phyloP scores from a whole-genome alignment of 129 eudicot genomes.

The Flaveria robusta region DNA sequence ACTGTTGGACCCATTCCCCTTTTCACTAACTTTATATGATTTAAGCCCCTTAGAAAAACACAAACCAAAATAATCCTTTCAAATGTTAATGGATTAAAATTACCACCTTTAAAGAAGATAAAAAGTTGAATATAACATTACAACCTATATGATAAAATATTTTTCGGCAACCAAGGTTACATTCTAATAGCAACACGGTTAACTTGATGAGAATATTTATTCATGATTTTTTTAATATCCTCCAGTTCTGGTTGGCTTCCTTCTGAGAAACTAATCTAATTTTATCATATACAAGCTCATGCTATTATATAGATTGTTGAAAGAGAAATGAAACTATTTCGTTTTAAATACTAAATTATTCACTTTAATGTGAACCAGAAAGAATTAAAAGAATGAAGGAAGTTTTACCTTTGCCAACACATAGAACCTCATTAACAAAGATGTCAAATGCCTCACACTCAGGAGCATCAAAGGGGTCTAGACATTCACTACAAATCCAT shows the following conservation, averaged over 20 bases:
- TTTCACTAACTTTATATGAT: background rate
- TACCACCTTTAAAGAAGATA: background rate
- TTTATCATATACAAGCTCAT: background rate
- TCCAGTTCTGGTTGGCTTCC: background rate
- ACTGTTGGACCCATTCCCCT: background rate
- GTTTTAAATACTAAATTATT: background rate
- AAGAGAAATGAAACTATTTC: background rate
- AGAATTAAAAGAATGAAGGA: constrained; percentile 10
- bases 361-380: constrained; percentile 1
- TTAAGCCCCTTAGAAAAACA: background rate
- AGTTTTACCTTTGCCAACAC: constrained; percentile 78
- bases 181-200: background rate
- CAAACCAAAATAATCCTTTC: background rate
- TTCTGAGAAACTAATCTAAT: background rate
- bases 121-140: background rate
- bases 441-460: constrained; percentile 93
- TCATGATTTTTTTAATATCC: background rate
- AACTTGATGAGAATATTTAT: background rate
- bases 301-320: background rate
- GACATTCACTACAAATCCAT: constrained; percentile 68
- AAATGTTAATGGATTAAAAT: background rate
- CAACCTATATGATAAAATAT: background rate
- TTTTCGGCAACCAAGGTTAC: background rate
- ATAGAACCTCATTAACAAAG: constrained; percentile 83
- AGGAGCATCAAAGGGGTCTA: constrained; percentile 95